phyloP scores from a whole-genome alignment of 805 yeast species.

The Lipomyces oligophaga region DNA sequence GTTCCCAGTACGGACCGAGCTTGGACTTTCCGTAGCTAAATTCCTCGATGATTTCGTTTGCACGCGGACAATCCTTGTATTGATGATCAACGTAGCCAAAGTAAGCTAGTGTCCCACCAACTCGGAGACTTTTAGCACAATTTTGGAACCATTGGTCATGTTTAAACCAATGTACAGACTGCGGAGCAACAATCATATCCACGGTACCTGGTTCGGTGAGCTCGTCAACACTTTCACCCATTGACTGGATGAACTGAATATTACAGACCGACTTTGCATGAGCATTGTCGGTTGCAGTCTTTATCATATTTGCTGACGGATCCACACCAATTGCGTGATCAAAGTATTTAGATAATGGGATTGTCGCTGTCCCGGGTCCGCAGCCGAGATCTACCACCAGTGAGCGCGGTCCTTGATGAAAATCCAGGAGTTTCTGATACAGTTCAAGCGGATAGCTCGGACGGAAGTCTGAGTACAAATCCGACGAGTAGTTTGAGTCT shows the following conservation, averaged over 20 bases:
- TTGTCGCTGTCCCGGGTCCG: conserved; percentile 74
- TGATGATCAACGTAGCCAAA: conserved; percentile 80
- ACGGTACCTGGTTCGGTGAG: conserved; percentile 38
- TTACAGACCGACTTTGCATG: conserved; percentile 28
- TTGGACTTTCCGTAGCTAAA: conserved; percentile 48
- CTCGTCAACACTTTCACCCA: conserved; percentile 30
- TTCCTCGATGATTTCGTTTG: conserved; percentile 52
- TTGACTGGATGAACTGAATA: conserved; percentile 9
- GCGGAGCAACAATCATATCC: conserved; percentile 74
- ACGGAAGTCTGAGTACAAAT: conserved; percentile 51
- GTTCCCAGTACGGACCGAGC: conserved; percentile 71
- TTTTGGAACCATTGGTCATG: conserved; percentile 51
- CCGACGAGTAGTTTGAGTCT: conserved; percentile 12
- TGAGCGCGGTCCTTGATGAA: conserved; percentile 39
- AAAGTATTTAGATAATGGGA: conserved; percentile 47
- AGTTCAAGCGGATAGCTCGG: conserved; percentile 62
- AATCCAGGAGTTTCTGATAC: conserved; percentile 43
- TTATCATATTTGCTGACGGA: conserved; percentile 55
- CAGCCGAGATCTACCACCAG: conserved; percentile 70
- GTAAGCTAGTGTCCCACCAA: conserved; percentile 65
- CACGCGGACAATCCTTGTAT: conserved; percentile 49
- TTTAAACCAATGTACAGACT: conserved; percentile 83
- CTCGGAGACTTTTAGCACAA: conserved; percentile 48
- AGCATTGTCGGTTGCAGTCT: conserved; percentile 40
- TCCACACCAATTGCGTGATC: conserved; percentile 60